Evolutionary conservation across 164 flowering plant genomes (phyloP), one percentile per base, ranked within the genome.

Genomic region (Pachysandra terminalis): DNA sequence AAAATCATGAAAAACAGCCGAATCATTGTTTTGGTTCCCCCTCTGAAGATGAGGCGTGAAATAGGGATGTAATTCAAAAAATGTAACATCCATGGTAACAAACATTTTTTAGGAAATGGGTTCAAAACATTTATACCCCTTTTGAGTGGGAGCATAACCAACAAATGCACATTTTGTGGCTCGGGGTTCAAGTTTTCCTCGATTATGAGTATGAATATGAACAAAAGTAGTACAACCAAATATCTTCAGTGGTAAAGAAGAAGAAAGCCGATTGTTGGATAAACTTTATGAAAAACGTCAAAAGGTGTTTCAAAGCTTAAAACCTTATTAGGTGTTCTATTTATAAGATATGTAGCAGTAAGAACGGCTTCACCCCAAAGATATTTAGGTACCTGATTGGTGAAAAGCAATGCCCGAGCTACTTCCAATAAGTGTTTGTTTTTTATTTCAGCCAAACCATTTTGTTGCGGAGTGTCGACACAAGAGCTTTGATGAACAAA

Each of bases 271-370:
- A 45, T 45, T 45, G 51, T 45, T 45, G 17, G 51, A 45, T 45
- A 45, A 45, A 45, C 4, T 13, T 45, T 45, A 45, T 45, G 51
- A 45, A 45, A 45, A 45, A 45, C 51, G 10, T 45, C 60, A 58
- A 58, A 58, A 58, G 61, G 61, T 21, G 32, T 58, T 58, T 58
- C 32, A 58, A 58, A 58, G 22, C 22, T 58, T 27, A 58, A 27
- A 27, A 58, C 35, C 35, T 58, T 58, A 24, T 15, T 15, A 58
- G 61, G 61, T 17, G 22, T 58, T 58, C 32, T 23, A 24, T 58
- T 58, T 24, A 58, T 58, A 26, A 58, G 61, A 25, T 58, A 58
- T 45, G 51, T 10, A 45, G 51, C 51, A 10, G 15, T 45, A 45
- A 45, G 51, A 45, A 45, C 51, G 51, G 51, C 51, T 12, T 45